phyloP scores from a whole-genome alignment of 192 early-diverging fungal genomes.

The Mycoemilia scoparia region DNA sequence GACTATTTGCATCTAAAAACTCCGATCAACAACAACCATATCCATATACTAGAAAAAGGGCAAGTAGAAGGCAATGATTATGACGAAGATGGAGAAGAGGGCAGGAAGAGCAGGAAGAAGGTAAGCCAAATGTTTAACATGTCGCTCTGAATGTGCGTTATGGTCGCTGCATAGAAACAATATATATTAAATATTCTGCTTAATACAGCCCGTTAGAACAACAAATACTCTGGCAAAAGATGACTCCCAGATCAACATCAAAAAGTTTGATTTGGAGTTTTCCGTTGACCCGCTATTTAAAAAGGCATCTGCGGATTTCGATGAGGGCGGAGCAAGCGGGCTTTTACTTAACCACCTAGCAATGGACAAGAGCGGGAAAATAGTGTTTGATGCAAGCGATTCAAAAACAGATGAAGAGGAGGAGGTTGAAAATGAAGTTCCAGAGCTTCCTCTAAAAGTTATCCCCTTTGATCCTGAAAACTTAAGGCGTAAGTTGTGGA shows the following conservation, averaged over 20 bases:
- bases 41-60: no score
- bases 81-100: constrained; percentile 33
- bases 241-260: constrained; percentile 52
- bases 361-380: constrained; percentile 62
- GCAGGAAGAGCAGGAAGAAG: constrained; percentile 5
- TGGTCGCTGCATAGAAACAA: no score
- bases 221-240: constrained; percentile 71
- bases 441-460: no score
- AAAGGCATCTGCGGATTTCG: constrained; percentile 96
- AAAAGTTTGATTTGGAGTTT: constrained; percentile 84
- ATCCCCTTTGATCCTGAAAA: no score
- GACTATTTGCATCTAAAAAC: not conserved
- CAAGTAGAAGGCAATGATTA: constrained; percentile 17
- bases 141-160: no score
- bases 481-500: no score
- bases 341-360: constrained; percentile 75
- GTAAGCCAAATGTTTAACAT: no score
- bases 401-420: constrained; percentile 29
- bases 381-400: constrained; percentile 90
- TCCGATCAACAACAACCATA: not conserved
- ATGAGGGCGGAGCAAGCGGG: constrained; percentile 88
- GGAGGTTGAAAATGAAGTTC: constrained; percentile 3
- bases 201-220: constrained; percentile 16
- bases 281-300: constrained; percentile 88
- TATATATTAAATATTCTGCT: no score